A percentile compares a stretch with the other conserved stretches of the same genome.
Evolutionary conservation across 2,329 filamentous ascomycete species (phyloP).

Genomic region (Lithohypha guttulata): DNA sequence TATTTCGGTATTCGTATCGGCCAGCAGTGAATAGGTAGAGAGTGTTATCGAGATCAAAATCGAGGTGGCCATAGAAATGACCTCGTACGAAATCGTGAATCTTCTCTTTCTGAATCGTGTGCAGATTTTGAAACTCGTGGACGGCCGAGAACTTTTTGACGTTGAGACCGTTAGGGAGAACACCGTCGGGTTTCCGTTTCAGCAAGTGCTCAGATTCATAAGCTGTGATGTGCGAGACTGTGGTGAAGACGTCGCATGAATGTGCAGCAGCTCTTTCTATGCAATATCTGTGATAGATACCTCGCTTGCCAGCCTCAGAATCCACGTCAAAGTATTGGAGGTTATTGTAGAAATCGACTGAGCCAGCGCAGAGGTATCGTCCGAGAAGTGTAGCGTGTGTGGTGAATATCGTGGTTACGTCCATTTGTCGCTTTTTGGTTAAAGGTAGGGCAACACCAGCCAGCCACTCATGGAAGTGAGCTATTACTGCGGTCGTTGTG

Average conservation of each 20-base stretch:
- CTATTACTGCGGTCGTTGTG: slow-evolving; percentile 82
- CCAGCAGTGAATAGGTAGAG: slow-evolving; percentile 96
- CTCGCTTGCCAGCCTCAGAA: slow-evolving; percentile 89
- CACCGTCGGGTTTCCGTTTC: slow-evolving; percentile 94
- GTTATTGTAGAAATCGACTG: slow-evolving; percentile 99
- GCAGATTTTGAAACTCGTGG: slow-evolving; percentile 97
- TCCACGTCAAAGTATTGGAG: slow-evolving; percentile 95
- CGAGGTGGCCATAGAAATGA: slow-evolving; percentile 96
- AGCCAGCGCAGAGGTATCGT: slow-evolving; percentile 91
- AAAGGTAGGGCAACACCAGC: slow-evolving; percentile 86
- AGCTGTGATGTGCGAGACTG: slow-evolving; percentile 95
- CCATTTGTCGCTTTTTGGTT: slow-evolving; percentile 86
- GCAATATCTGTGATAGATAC: slow-evolving; percentile 97
- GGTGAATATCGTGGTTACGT: slow-evolving; percentile 96
- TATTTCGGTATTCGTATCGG: slow-evolving; percentile 95
- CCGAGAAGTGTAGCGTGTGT: slow-evolving; percentile 93
- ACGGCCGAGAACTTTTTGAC: slow-evolving; percentile 98
- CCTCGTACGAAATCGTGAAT: slow-evolving; percentile 97
- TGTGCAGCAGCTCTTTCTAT: slow-evolving; percentile 92
- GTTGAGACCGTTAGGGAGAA: slow-evolving; percentile 91
- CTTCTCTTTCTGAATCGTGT: slow-evolving; percentile 93
- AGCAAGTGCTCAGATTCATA: slow-evolving; percentile 96
- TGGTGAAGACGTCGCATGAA: slow-evolving; percentile 92
- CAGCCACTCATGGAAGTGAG: slow-evolving; percentile 98
- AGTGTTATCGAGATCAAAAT: slow-evolving; percentile 93